These are phyloP conservation scores for Zanthoxylum bungeanum DNA, from an alignment of 345 rosid species.

Conservation along the genomic window DNA sequence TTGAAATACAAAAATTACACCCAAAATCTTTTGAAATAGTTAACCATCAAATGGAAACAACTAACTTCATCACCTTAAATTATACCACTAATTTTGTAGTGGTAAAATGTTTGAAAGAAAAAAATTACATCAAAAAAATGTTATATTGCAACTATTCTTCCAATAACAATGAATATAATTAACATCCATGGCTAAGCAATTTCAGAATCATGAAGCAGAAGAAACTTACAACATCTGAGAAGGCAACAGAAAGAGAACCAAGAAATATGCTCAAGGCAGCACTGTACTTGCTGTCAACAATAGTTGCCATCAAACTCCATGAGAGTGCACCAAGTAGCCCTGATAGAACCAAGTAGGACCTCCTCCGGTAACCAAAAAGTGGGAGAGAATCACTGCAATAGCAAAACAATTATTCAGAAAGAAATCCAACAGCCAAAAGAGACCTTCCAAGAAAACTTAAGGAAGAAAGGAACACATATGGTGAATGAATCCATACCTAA, in stretches of 20 bases:
- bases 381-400: constrained; percentile 82
- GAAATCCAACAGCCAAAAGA: constrained; percentile 9
- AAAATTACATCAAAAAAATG: not conserved
- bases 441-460: not conserved
- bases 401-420: constrained; percentile 14
- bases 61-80: not conserved
- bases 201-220: not conserved
- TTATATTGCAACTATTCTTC: not conserved
- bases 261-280: constrained; percentile 87
- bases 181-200: not conserved
- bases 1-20: not conserved
- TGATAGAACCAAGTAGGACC: constrained; percentile 90
- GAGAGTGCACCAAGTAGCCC: constrained; percentile 97
- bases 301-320: constrained; percentile 92
- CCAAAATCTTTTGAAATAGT: not conserved
- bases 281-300: constrained; percentile 82
- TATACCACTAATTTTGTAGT: not conserved
- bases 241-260: constrained; percentile 94
- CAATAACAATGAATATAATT: not conserved
- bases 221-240: constrained; percentile 85
- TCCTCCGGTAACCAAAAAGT: constrained; percentile 90
- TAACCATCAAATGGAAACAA: constrained; percentile 2
- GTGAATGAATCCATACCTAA: constrained; percentile 51
- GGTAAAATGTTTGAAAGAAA: not conserved
- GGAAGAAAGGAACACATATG: not conserved